A percentile compares a stretch with the other conserved stretches of the same genome.
Evolutionary conservation across 1,284 basidiomycete species (phyloP).

Genomic region (Trametes hirsuta): DNA sequence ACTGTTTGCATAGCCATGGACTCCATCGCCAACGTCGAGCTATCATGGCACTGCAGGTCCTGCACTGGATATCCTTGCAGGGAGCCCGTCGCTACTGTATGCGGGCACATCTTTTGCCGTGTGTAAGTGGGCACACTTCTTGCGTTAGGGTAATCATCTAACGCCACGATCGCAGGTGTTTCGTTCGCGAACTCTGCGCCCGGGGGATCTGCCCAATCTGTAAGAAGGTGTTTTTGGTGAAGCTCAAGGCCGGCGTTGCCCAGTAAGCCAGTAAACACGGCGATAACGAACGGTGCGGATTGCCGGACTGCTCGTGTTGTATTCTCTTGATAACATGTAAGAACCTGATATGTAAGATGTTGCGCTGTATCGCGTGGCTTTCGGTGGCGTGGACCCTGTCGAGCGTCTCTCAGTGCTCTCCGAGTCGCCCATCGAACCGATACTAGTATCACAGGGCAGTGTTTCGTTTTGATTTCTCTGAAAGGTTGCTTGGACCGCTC

Average conservation of each 20-base stretch:
- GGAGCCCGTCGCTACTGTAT: constrained; percentile 18
- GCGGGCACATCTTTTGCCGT: constrained; percentile 23
- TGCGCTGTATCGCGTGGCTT: no score
- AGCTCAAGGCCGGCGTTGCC: not conserved
- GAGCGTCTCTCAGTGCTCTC: no score
- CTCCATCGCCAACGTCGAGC: no score
- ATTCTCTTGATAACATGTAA: not conserved
- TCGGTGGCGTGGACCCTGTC: no score
- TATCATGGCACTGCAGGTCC: constrained; percentile 13
- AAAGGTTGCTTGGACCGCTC: no score
- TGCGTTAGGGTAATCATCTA: not conserved
- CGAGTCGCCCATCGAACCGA: no score
- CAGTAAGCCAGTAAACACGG: not conserved
- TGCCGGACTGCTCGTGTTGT: not conserved
- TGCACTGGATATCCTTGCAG: constrained; percentile 10
- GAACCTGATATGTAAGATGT: no score
- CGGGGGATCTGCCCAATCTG: constrained; percentile 17
- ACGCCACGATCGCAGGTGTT: constrained; percentile 1
- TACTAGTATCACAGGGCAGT: no score
- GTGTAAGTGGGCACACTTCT: not conserved
- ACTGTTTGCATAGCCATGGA: no score
- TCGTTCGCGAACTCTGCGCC: constrained; percentile 4
- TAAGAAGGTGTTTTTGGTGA: constrained; percentile 12
- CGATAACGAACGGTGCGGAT: not conserved
- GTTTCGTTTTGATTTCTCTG: no score